Conservation (phyloP, 306 rosid species). For the Trifolium fragiferum region DNA sequence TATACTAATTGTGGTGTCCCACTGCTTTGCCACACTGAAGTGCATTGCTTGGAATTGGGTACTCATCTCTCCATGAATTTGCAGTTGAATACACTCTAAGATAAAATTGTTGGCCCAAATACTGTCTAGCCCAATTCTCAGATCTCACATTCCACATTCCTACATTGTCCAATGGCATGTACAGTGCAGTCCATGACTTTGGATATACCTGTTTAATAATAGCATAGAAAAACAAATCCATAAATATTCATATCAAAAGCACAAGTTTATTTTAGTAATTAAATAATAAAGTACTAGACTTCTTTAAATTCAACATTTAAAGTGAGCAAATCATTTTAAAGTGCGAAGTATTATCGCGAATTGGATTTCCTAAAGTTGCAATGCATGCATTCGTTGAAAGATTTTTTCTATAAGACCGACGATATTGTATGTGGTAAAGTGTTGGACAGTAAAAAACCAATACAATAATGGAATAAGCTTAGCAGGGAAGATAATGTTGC, state of each 20-base stretch:
- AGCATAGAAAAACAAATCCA: background rate
- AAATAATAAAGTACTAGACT: too few species aligned
- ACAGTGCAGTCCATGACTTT: constrained; percentile 83
- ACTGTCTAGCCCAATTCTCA: constrained; percentile 78
- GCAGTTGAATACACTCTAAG: constrained; percentile 74
- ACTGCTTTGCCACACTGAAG: constrained; percentile 66
- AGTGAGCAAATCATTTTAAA: too few species aligned
- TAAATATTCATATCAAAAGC: background rate
- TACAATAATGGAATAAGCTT: too few species aligned
- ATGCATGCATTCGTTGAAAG: too few species aligned
- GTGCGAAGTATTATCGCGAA: too few species aligned
- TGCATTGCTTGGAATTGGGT: constrained; percentile 79
- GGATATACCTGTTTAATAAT: constrained; percentile 69
- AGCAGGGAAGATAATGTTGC: too few species aligned
- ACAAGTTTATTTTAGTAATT: background rate
- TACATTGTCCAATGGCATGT: constrained; percentile 87
- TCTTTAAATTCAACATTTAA: too few species aligned
- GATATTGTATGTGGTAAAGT: too few species aligned
- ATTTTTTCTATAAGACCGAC: too few species aligned
- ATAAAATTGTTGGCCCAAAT: constrained; percentile 86
- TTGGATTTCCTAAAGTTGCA: too few species aligned
- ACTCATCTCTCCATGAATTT: constrained; percentile 86
- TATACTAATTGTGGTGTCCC: constrained; percentile 41
- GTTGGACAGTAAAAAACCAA: too few species aligned
- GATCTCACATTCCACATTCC: constrained; percentile 95